Percentiles rank a stretch among this genome's conserved stretches.
These are phyloP conservation scores for Stylonectria norvegica DNA, from an alignment of 2,329 filamentous ascomycete species.

Conservation along the genomic window DNA sequence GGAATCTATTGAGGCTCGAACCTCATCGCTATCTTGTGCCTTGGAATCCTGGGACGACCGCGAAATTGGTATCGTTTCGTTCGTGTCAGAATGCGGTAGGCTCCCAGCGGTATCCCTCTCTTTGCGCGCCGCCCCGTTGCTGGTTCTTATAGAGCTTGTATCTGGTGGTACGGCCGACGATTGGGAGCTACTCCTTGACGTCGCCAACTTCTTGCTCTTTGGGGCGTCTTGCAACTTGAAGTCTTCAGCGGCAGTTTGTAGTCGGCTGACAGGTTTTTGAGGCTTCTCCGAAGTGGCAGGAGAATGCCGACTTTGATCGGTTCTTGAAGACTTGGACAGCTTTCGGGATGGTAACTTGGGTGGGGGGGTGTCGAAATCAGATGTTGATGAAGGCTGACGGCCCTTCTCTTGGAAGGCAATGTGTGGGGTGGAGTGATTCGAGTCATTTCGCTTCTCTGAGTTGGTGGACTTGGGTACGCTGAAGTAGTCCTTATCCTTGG, in stretches of 20 bases:
- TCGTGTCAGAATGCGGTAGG: slow-evolving; percentile 35
- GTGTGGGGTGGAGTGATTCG: slow-evolving; percentile 68
- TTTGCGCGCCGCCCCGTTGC: slow-evolving; percentile 31
- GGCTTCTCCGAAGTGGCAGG: slow-evolving; percentile 38
- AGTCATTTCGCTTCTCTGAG: slow-evolving; percentile 46
- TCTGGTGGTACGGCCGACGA: slow-evolving; percentile 39
- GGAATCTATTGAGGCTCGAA: slow-evolving; percentile 40
- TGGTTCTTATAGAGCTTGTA: slow-evolving; percentile 31
- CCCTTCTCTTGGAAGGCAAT: slow-evolving; percentile 88
- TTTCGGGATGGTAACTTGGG: slow-evolving; percentile 42
- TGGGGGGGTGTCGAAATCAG: slow-evolving; percentile 51
- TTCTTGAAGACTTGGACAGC: slow-evolving; percentile 47
- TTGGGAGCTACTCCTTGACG: slow-evolving; percentile 44
- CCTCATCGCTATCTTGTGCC: slow-evolving; percentile 52
- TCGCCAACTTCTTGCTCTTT: slow-evolving; percentile 52
- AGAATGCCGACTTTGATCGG: slow-evolving; percentile 30
- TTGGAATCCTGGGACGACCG: slow-evolving; percentile 59
- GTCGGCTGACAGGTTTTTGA: slow-evolving; percentile 34
- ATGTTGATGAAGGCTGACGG: slow-evolving; percentile 55
- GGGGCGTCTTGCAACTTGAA: slow-evolving; percentile 82
- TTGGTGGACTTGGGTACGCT: slow-evolving; percentile 40
- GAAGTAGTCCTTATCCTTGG: slow-evolving; percentile 61
- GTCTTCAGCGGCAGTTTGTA: slow-evolving; percentile 47
- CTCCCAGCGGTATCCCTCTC: slow-evolving; percentile 23
- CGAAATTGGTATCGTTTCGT: slow-evolving; percentile 34